Evolutionary conservation across 2,329 filamentous ascomycete genomes (phyloP).

Genomic region (Emmonsiellopsis sp.): DNA sequence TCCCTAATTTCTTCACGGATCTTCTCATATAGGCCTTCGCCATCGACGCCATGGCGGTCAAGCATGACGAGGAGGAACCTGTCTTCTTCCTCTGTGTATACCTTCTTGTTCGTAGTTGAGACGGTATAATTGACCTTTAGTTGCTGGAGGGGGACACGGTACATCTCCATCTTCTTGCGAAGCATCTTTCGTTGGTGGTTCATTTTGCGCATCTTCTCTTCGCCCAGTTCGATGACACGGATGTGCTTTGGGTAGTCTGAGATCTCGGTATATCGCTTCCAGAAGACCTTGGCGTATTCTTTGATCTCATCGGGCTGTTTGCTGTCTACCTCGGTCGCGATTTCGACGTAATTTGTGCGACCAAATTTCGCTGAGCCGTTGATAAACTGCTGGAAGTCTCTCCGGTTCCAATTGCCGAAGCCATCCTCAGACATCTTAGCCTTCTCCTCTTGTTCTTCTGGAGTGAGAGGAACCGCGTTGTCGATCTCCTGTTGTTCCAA

Average conservation of each 20-base stretch:
- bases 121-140: constrained; percentile 99
- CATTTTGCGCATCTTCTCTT: constrained; percentile 79
- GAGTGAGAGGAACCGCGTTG: constrained; percentile 75
- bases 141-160: constrained; percentile 94
- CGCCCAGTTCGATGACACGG: constrained; percentile 80
- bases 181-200: constrained; percentile 90
- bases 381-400: constrained; percentile 97
- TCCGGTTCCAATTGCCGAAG: constrained; percentile 89
- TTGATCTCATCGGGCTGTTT: constrained; percentile 80
- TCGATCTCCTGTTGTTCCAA: constrained; percentile 89
- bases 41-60: constrained; percentile 84
- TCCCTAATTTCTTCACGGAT: constrained; percentile 97
- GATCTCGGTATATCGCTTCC: constrained; percentile 89
- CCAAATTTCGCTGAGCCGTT: constrained; percentile 92
- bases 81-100: constrained; percentile 97
- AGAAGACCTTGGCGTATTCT: constrained; percentile 89
- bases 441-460: constrained; percentile 84
- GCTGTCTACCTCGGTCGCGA: constrained; percentile 82
- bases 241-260: constrained; percentile 82
- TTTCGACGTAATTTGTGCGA: constrained; percentile 72
- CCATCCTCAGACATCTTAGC: constrained; percentile 70
- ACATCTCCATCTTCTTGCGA: constrained; percentile 89
- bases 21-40: constrained; percentile 79
- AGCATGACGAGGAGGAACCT: constrained; percentile 89
- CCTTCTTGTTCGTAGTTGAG: constrained; percentile 98